Conservation (phyloP, 2,329 filamentous ascomycete genomes). For the Fusarium coicis region DNA sequence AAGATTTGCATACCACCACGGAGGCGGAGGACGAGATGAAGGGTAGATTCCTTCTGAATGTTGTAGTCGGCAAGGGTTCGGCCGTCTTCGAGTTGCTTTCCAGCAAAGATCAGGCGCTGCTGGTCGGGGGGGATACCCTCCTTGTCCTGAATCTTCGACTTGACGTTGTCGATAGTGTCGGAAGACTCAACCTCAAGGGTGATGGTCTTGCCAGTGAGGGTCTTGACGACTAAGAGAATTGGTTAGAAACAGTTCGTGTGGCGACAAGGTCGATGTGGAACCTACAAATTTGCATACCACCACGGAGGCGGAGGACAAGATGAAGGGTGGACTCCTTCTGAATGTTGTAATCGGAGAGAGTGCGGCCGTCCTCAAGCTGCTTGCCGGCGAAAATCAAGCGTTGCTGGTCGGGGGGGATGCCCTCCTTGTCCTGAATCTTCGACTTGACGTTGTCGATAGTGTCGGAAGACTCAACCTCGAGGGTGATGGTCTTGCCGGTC, state of each 20-base stretch:
- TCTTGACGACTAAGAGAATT: constrained; percentile 71
- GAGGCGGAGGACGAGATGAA: constrained; percentile 87
- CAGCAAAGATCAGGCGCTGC: constrained; percentile 94
- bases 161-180: constrained; percentile 96
- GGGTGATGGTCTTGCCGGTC: constrained; percentile 71
- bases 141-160: constrained; percentile 98
- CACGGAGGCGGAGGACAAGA: constrained; percentile 77
- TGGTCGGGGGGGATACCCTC: constrained; percentile 96
- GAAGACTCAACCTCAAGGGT: constrained; percentile 89
- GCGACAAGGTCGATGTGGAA: constrained; percentile 7
- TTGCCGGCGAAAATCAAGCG: constrained; percentile 96
- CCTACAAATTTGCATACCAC: constrained; percentile 74
- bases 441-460: constrained; percentile 98
- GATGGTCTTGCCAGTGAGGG: constrained; percentile 92
- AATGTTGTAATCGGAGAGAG: constrained; percentile 66
- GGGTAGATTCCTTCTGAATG: constrained; percentile 92
- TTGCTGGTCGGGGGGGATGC: constrained; percentile 95
- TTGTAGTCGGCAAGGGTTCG: constrained; percentile 93
- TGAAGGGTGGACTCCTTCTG: constrained; percentile 77
- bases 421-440: constrained; percentile 99
- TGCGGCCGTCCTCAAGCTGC: constrained; percentile 89
- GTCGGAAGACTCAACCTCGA: constrained; percentile 85
- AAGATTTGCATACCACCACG: constrained; percentile 93
- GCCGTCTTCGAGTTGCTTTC: constrained; percentile 95
- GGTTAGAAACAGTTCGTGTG: constrained; percentile 26